Conservation (phyloP, 345 rosid species). For the Microcos paniculata region DNA sequence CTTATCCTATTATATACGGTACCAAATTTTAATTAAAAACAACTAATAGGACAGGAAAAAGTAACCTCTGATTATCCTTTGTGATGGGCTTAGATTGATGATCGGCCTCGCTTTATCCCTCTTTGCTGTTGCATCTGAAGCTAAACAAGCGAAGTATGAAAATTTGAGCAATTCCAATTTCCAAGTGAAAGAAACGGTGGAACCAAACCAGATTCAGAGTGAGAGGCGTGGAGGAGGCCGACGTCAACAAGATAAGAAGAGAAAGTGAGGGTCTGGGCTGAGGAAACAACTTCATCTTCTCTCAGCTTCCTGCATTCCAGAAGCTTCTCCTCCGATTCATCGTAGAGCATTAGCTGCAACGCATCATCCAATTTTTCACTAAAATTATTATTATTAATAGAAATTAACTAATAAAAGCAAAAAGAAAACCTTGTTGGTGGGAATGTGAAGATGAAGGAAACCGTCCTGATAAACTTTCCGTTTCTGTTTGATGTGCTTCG, state of each 20-base stretch:
- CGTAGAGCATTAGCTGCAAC: slow-evolving; percentile 67
- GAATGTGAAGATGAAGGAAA: slow-evolving; percentile 48
- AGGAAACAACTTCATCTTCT: slow-evolving; percentile 50
- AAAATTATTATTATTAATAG: neutral
- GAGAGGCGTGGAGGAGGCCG: slow-evolving; percentile 49
- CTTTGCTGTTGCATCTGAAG: slow-evolving; percentile 21
- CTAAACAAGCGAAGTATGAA: neutral
- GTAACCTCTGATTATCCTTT: slow-evolving; percentile 63
- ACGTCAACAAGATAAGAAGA: slow-evolving; percentile 63
- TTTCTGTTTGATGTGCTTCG: slow-evolving; percentile 82
- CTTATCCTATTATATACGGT: neutral
- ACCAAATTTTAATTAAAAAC: too few species aligned
- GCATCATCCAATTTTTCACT: slow-evolving; percentile 3
- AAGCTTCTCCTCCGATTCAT: slow-evolving; percentile 63
- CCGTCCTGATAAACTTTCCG: slow-evolving; percentile 84
- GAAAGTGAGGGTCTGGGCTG: slow-evolving; percentile 60
- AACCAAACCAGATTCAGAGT: slow-evolving; percentile 54
- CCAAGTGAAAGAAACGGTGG: neutral
- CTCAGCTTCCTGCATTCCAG: slow-evolving; percentile 71
- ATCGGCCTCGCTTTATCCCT: slow-evolving; percentile 23
- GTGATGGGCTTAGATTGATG: slow-evolving; percentile 54
- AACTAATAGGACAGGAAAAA: neutral
- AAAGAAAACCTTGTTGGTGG: slow-evolving; percentile 51
- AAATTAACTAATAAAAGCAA: neutral
- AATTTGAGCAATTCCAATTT: neutral